Evolutionary conservation across 2,329 filamentous ascomycete species (phyloP).

Genomic region (Colletotrichum orchidophilum): DNA sequence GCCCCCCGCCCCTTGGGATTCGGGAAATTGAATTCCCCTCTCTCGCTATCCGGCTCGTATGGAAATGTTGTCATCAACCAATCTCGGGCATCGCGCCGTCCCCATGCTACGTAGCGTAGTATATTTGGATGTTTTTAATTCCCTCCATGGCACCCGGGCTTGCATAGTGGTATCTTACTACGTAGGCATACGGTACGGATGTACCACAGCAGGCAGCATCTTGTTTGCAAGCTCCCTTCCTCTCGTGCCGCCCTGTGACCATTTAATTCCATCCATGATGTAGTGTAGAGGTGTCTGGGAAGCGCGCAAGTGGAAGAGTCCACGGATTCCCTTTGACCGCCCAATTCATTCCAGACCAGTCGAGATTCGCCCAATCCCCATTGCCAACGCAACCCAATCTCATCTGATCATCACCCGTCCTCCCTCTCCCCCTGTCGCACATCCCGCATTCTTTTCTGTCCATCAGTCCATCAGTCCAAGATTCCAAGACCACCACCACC

Average conservation of each 20-base stretch:
- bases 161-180: not conserved
- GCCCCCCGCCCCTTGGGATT: not conserved
- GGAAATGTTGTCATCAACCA: constrained; percentile 1
- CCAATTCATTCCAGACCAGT: constrained; percentile 25
- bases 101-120: too few species aligned
- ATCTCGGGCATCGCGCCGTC: not conserved
- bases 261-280: not conserved
- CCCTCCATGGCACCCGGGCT: not conserved
- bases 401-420: constrained; percentile 24
- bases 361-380: constrained; percentile 20
- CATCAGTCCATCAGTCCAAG: not conserved
- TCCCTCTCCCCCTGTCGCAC: constrained; percentile 26
- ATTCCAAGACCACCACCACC: not conserved
- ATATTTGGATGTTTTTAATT: too few species aligned
- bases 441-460: constrained; percentile 25
- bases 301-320: not conserved
- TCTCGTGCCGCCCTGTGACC: not conserved
- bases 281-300: too few species aligned
- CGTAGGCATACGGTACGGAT: not conserved
- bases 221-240: not conserved
- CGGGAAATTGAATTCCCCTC: not conserved
- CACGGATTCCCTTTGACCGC: not conserved
- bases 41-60: not conserved
- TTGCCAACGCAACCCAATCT: constrained; percentile 24
- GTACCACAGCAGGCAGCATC: not conserved